Evolutionary conservation across 2,329 filamentous ascomycete genomes (phyloP), one percentile per base, ranked within the genome.

Genomic region (Epichloe aotearoae): DNA sequence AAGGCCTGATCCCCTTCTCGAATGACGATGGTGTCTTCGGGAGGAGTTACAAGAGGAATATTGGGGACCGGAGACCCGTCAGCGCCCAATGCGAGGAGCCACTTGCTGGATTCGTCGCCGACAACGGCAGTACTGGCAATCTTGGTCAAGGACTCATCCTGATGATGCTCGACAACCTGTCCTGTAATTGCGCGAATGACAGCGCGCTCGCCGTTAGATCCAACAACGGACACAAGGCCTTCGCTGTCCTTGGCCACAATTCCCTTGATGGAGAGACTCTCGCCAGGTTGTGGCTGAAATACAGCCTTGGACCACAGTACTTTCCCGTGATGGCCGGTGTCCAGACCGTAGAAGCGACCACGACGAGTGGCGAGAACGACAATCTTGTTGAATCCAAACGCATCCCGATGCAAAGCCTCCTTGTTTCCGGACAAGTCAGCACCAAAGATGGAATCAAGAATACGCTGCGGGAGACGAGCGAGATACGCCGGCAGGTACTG

Each of bases 331-430:
- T 82, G 83, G 23, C 83, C 87, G 36, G 83, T 80, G 64, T 95
- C 83, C 19, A 98, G 71, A 3, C 84, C 88, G 57, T 90, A 85
- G 17, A 97, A 69, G 56, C 86, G 83, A 14, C 90, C 90, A 51
- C 82, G 83, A 50, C 80, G 76, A 2, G 90, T 95, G 5, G 84
- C 89, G 47, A 95, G 72, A 52, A 96, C 73, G 5, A 90, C 78
- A 34, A 91, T 71, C 67, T 95, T 95, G 65, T 87, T 84, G 67
- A 96, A 91, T 4, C 91, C 91, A 64, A 97, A 97, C 39, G 75
- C 80, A 59, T 93, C 86, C 15, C 81, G 75, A 17, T 72, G 69
- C n/a, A 84, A 70, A 6, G 73, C 72, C 30, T 71, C 65, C 19
- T 65, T 64, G 20, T 68, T 67, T 12, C 62, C 66, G 1, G 67